Percentiles rank a stretch among this genome's conserved stretches.
These are phyloP conservation scores for Auricularia sp. DNA, from an alignment of 768 basidiomycete species.

Conservation along the genomic window DNA sequence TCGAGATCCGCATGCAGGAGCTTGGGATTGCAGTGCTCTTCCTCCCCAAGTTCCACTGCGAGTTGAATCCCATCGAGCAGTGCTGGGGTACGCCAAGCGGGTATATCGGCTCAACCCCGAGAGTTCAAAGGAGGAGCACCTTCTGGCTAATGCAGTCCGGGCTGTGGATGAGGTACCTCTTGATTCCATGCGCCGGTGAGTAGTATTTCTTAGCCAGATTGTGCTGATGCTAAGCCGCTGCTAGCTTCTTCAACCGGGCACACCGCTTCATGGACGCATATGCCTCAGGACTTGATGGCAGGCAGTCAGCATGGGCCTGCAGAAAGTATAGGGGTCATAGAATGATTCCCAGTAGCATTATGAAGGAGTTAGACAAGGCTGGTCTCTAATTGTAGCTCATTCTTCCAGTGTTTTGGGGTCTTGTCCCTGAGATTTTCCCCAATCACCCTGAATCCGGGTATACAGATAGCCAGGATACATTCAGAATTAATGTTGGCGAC, in stretches of 20 bases:
- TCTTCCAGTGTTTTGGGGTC: no score
- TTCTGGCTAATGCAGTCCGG: conserved; percentile 10
- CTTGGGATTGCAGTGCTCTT: conserved; percentile 11
- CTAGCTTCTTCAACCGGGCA: conserved; percentile 19
- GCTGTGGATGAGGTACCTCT: conserved; percentile 10
- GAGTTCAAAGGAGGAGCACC: conserved; percentile 13
- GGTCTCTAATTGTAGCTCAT: conserved; percentile 35
- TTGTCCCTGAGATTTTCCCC: no score
- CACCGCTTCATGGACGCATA: conserved; percentile 20
- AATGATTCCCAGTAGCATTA: conserved; percentile 9
- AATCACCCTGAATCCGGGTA: no score
- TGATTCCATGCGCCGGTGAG: conserved; percentile 13
- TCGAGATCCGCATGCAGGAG: neutral
- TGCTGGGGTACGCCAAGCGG: conserved; percentile 24
- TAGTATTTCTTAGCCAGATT: neutral
- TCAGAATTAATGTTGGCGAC: no score
- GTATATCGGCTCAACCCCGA: conserved; percentile 16
- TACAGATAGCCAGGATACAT: no score
- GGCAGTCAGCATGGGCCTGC: conserved; percentile 16
- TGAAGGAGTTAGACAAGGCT: conserved; percentile 11
- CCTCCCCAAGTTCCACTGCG: conserved; percentile 27
- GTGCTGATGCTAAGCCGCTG: no score
- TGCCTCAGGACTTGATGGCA: conserved; percentile 13
- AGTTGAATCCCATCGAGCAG: conserved; percentile 31
- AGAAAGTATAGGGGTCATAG: conserved; percentile 19